phyloP scores from a whole-genome alignment of 2,329 filamentous ascomycete genomes.

The Albifimbria verrucaria region DNA sequence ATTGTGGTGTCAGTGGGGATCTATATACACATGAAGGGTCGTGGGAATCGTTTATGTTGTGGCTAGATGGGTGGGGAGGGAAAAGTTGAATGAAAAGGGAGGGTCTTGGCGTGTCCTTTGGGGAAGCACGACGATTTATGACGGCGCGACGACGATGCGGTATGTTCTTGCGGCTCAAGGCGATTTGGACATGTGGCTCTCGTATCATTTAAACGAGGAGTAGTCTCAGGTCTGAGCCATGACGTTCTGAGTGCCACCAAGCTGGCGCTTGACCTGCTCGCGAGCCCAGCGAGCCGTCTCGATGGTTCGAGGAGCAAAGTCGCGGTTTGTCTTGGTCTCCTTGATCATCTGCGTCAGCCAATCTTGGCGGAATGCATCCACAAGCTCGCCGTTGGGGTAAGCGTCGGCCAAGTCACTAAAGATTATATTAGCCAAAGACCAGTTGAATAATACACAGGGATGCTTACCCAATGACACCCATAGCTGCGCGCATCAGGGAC shows the following conservation, averaged over 20 bases:
- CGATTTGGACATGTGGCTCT: too few species aligned
- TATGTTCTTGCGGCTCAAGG: too few species aligned
- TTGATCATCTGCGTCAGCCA: slow-evolving; percentile 90
- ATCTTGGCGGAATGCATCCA: slow-evolving; percentile 80
- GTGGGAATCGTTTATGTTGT: slow-evolving; percentile 33
- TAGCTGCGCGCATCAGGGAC: slow-evolving; percentile 84
- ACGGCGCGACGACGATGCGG: too few species aligned
- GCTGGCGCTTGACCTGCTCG: slow-evolving; percentile 94
- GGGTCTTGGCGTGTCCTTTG: slow-evolving; percentile 7
- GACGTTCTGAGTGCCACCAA: slow-evolving; percentile 49
- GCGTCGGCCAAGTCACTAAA: slow-evolving; percentile 85
- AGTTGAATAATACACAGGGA: background rate
- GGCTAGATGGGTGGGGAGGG: slow-evolving; percentile 15
- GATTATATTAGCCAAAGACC: slow-evolving; percentile 9
- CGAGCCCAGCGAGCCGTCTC: slow-evolving; percentile 96
- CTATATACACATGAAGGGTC: slow-evolving; percentile 37
- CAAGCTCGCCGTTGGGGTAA: slow-evolving; percentile 86
- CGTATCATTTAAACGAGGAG: background rate
- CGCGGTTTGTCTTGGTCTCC: slow-evolving; percentile 85
- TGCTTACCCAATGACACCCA: slow-evolving; percentile 93
- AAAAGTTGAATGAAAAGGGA: background rate
- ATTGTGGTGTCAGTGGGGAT: slow-evolving; percentile 32
- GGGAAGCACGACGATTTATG: background rate
- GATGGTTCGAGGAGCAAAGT: slow-evolving; percentile 79
- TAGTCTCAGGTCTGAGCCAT: slow-evolving; percentile 46